Evolutionary conservation across 768 basidiomycete genomes (phyloP), one percentile per base, ranked within the genome.

Genomic region (Glaciozyma antarctica): DNA sequence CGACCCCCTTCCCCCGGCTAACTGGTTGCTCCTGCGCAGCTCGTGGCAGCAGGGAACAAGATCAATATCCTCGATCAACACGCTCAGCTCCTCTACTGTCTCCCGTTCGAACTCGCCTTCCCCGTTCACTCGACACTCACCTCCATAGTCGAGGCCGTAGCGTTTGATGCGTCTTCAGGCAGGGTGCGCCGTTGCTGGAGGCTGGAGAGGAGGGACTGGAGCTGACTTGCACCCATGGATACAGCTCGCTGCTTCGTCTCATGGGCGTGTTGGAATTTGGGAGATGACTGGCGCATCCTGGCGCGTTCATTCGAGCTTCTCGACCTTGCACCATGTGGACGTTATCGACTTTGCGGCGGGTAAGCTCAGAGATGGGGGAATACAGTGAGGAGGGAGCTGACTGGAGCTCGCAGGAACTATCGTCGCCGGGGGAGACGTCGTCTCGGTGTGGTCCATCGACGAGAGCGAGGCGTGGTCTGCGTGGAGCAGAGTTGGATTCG

Each of bases 231-330:
- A 10, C 0, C n/a, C 22, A 7, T n/a, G 9, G 41, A 13, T 0
- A 30, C 61, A 72, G 71, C 63, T 73, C 28, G 67, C 65, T 0
- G 69, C 72, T 41, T 2, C 53, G 60, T 2, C 32, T 59, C 2
- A 58, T 71, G 13, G 72, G 58, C 4, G 48, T 69, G 16, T 73
- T 67, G 72, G 32, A 55, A 4, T 43, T 19, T 3, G 32, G 59
- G 13, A 47, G 44, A 19, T 10, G 51, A 10, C 19, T 0, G 24
- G 22, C 24, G 38, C 58, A 19, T 19, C 26, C 38, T 74, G 69
- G 67, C 59, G 66, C 38, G 66, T 73, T 0, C 72, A 73, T 44
- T 74, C 73, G 47, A 68, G 63, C 21, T 68, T 73, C 59, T 49
- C 45, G 0, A 53, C 57, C 5, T 16, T 21, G 32, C 61, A 61